These are phyloP conservation scores for Elongisporangium anandrum DNA, from an alignment of 352 stramenopile genomes.

Conservation along the genomic window DNA sequence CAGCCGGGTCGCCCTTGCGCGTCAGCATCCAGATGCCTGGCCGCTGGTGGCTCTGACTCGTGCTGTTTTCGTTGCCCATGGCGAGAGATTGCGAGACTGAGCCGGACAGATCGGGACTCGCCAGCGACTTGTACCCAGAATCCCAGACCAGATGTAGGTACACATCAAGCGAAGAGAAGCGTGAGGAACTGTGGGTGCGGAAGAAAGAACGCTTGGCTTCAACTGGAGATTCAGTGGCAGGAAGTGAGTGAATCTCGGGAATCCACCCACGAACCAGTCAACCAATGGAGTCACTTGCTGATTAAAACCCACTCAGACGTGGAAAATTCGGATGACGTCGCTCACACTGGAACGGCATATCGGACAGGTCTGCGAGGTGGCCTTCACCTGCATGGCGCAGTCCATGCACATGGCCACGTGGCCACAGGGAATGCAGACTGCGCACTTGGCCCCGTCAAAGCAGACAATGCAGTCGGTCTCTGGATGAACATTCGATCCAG, in stretches of 20 bases:
- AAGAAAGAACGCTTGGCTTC: background rate
- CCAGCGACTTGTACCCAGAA: background rate
- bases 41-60: background rate
- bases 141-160: background rate
- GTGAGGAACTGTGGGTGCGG: no score
- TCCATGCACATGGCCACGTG: no score
- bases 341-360: no score
- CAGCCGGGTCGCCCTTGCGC: constrained; percentile 32
- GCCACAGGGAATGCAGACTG: no score
- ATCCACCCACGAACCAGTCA: background rate
- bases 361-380: no score
- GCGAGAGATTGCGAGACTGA: background rate
- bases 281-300: background rate
- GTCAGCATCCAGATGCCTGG: background rate
- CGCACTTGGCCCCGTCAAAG: no score
- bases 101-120: no score
- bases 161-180: no score
- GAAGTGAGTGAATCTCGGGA: background rate
- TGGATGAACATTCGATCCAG: no score
- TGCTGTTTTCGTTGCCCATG: background rate
- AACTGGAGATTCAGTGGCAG: background rate
- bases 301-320: background rate
- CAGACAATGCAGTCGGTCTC: no score
- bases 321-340: no score
- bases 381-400: no score